A percentile compares a stretch with the other conserved stretches of the same genome.
Conservation (phyloP, 2,329 filamentous ascomycete genomes). For the Mycosphaerella sp. region DNA sequence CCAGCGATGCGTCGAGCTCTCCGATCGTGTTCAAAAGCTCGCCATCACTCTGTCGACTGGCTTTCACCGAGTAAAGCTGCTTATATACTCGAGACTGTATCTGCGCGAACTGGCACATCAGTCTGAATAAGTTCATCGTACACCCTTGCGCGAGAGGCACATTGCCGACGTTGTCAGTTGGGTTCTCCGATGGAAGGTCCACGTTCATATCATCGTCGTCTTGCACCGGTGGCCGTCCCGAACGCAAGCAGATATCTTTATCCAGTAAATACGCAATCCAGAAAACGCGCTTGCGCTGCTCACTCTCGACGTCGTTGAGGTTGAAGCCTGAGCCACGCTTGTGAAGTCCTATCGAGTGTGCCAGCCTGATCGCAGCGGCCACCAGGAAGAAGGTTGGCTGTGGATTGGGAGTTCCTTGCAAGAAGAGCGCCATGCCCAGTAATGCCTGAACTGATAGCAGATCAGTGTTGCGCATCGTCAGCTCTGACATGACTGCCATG, state of each 20-base stretch:
- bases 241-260: slow-evolving; percentile 66
- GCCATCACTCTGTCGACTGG: slow-evolving; percentile 83
- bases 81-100: slow-evolving; percentile 96
- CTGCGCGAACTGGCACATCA: slow-evolving; percentile 84
- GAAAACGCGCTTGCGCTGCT: slow-evolving; percentile 75
- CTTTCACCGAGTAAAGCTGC: slow-evolving; percentile 84
- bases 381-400: slow-evolving; percentile 90
- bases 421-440: slow-evolving; percentile 85
- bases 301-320: slow-evolving; percentile 85
- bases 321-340: slow-evolving; percentile 91
- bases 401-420: slow-evolving; percentile 94
- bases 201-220: slow-evolving; percentile 90
- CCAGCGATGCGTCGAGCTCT: slow-evolving; percentile 73
- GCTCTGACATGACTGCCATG: slow-evolving; percentile 83
- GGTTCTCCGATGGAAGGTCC: slow-evolving; percentile 84
- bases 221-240: slow-evolving; percentile 65
- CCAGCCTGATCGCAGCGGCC: slow-evolving; percentile 79
- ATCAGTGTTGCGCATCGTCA: slow-evolving; percentile 95
- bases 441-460: slow-evolving; percentile 90
- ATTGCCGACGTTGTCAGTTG: slow-evolving; percentile 87
- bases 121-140: slow-evolving; percentile 90
- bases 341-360: slow-evolving; percentile 92
- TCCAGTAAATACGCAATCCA: slow-evolving; percentile 72
- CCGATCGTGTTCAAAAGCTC: slow-evolving; percentile 93
- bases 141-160: slow-evolving; percentile 74